These are phyloP conservation scores for Colletotrichum tamarilloi DNA, from an alignment of 2,329 filamentous ascomycete genomes.

Conservation along the genomic window DNA sequence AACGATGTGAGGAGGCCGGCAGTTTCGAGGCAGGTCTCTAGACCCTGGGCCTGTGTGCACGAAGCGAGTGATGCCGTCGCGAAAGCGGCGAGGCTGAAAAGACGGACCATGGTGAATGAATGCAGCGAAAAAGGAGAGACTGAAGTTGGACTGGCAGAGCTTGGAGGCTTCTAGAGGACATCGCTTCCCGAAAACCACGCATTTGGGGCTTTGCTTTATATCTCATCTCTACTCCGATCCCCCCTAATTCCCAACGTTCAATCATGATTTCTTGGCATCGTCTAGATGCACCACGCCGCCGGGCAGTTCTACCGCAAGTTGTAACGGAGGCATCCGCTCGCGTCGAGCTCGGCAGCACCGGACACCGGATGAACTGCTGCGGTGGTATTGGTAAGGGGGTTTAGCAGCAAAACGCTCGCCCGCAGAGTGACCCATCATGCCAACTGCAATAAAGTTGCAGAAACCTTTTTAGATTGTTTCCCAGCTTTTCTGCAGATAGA, in stretches of 20 bases:
- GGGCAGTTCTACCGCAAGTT: background rate
- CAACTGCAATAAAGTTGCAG: slow-evolving; percentile 19
- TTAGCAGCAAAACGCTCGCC: background rate
- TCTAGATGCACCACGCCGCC: background rate
- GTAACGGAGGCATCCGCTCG: background rate
- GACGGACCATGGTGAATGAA: slow-evolving; percentile 11
- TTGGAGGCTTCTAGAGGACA: background rate
- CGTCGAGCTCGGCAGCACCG: slow-evolving; percentile 9
- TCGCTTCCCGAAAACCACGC: too few relatives aligned
- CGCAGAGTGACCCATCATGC: background rate
- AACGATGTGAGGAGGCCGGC: slow-evolving; percentile 32
- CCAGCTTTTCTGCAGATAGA: background rate
- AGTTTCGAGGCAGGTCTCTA: slow-evolving; percentile 30
- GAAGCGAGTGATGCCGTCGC: slow-evolving; percentile 7
- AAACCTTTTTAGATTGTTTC: slow-evolving; percentile 28
- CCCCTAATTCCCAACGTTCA: background rate
- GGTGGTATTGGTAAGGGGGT: background rate
- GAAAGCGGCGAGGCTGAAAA: slow-evolving; percentile 15
- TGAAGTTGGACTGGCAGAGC: slow-evolving; percentile 3
- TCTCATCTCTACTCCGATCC: background rate
- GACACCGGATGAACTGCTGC: slow-evolving; percentile 12
- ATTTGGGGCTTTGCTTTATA: background rate
- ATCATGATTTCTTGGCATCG: slow-evolving; percentile 14
- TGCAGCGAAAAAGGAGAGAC: slow-evolving; percentile 3
- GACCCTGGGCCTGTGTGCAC: background rate